Conservation (phyloP, 2,329 filamentous ascomycete genomes). For the Bimuria novae-zelandiae region DNA sequence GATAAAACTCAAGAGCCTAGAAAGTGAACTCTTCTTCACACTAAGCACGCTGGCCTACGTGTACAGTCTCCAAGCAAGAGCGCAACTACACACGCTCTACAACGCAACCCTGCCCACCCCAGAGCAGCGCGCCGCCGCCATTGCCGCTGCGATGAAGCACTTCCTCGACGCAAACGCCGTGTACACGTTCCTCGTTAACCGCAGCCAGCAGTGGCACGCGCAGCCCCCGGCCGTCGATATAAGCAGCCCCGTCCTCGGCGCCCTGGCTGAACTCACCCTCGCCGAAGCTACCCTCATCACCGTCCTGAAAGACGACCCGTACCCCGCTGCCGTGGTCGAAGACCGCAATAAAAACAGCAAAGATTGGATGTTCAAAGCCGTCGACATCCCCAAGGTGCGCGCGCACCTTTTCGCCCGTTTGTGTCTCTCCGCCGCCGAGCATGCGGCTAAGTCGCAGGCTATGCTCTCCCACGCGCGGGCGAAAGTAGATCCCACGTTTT, state of each 20-base stretch:
- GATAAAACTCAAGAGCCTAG: slow-evolving; percentile 72
- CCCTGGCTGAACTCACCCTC: slow-evolving; percentile 66
- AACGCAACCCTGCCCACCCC: slow-evolving; percentile 57
- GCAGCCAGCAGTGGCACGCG: slow-evolving; percentile 51
- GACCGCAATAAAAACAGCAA: slow-evolving; percentile 80
- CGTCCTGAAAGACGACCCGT: slow-evolving; percentile 92
- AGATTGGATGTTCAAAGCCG: slow-evolving; percentile 96
- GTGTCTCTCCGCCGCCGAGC: slow-evolving; percentile 85
- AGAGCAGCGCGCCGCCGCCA: slow-evolving; percentile 70
- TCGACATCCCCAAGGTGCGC: slow-evolving; percentile 84
- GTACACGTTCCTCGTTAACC: slow-evolving; percentile 70
- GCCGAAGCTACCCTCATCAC: slow-evolving; percentile 90
- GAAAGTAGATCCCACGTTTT: slow-evolving; percentile 65
- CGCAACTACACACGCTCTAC: slow-evolving; percentile 74
- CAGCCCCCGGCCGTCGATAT: slow-evolving; percentile 47
- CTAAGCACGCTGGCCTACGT: slow-evolving; percentile 77
- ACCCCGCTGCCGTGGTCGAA: slow-evolving; percentile 80
- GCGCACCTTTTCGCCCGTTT: slow-evolving; percentile 86
- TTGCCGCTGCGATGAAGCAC: slow-evolving; percentile 75
- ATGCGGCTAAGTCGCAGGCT: slow-evolving; percentile 73
- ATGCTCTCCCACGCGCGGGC: slow-evolving; percentile 52
- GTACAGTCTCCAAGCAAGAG: slow-evolving; percentile 72
- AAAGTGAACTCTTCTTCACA: slow-evolving; percentile 81
- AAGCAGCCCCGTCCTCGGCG: slow-evolving; percentile 49
- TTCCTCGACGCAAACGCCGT: slow-evolving; percentile 79